Base-by-base conservation (phyloP, 2,329 filamentous ascomycete species). In the Diplodia corticola region DNA sequence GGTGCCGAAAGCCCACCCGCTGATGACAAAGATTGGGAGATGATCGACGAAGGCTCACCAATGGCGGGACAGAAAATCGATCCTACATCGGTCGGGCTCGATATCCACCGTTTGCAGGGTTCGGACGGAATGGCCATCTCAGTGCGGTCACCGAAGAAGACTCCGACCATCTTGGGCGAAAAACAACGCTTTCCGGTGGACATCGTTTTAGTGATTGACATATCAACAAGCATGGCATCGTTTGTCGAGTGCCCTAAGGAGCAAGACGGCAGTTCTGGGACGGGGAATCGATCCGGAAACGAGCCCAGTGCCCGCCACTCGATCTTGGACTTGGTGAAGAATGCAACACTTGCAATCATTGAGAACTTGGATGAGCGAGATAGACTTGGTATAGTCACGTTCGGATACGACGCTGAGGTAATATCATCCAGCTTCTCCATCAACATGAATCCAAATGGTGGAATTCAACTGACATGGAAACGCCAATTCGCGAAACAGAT, bases 191-290 rank as follows among this genome's bases (percentile, higher is more conserved):
- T 83, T 0, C 82, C 85, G 1, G 87, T 84, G 71, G 86, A 88
- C 68, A 84, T 89, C 35, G 86, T 88, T 2, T 79, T 89, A 2
- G 85, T 86, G 17, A 87, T 89, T 64, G 86, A 89, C 71, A 80
- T 88, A 15, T 89, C 86, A 0, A 80, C 78, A 0, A 88, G 85
- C 74, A 89, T 89, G 86, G 60, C 67, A 0, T 63, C 67, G 0
- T 69, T 74, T 1, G 86, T 86, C 0, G 83, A 82, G 0, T 78
- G 83, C 0, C 83, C 85, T 0, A 71, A 71, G 10, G 72, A 71
- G 17, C 71, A 74, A 17, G 68, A 72, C 2, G 57, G 64, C n/a
- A 9, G 5, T 12, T 3, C 50, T 15, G 12, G 15, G 4, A 20
- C 30, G 9, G 17, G 22, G 22, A 9, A 20, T 26, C 50, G 24